Evolutionary conservation across 2,329 filamentous ascomycete genomes (phyloP).

Genomic region (Fusarium sp.): DNA sequence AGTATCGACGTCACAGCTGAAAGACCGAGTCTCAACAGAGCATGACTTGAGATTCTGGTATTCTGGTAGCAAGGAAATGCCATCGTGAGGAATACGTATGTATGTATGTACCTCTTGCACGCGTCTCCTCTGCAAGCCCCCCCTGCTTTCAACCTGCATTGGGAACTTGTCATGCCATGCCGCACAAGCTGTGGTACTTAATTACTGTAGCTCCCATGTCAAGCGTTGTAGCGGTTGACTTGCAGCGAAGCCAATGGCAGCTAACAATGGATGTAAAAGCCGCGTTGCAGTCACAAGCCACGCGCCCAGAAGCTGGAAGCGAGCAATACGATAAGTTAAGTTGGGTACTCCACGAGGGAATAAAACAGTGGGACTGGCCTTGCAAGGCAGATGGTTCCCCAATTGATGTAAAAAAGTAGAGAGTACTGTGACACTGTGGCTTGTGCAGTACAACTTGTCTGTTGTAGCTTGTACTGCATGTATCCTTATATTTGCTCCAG

Average conservation of each 20-base stretch:
- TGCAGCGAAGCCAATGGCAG: conserved; percentile 1
- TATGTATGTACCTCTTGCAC: conserved; percentile 36
- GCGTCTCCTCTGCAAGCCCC: conserved; percentile 19
- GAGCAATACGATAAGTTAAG: conserved; percentile 46
- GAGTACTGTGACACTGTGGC: background rate
- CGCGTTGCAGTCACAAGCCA: conserved; percentile 36
- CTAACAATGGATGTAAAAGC: conserved; percentile 9
- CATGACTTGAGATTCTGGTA: conserved; percentile 1
- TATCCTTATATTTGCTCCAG: background rate
- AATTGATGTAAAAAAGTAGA: background rate
- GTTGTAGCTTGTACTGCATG: background rate
- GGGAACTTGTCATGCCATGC: conserved; percentile 18
- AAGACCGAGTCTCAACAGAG: background rate
- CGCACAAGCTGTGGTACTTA: conserved; percentile 1
- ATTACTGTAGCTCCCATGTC: background rate
- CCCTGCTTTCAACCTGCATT: conserved; percentile 22
- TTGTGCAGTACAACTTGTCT: background rate
- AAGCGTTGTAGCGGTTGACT: conserved; percentile 10
- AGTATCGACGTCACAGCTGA: conserved; percentile 38
- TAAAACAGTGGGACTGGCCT: conserved; percentile 22
- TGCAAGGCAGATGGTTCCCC: conserved; percentile 14
- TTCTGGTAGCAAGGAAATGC: no score
- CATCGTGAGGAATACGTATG: conserved; percentile 1
- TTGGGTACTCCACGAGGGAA: conserved; percentile 19
- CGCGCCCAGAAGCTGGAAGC: conserved; percentile 40